Base-by-base conservation (phyloP, 2,329 filamentous ascomycete genomes). In the Cordyceps javanica region DNA sequence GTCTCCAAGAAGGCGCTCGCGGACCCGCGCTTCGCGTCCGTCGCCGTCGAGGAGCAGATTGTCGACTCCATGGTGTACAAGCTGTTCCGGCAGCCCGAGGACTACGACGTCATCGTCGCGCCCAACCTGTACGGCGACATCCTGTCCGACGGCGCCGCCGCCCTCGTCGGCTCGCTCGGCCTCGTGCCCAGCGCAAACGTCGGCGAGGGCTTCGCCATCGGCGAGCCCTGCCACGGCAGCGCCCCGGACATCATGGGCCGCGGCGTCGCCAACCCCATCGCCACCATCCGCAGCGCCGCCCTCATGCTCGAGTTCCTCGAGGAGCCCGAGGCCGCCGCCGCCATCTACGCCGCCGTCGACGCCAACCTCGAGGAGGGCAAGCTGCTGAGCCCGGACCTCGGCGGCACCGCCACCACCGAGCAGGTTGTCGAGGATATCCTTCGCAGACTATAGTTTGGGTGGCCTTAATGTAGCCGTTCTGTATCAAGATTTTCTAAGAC, bases 11-110 rank as follows among this genome's bases (percentile, higher is more conserved):
- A 80, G 30, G 90, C 90, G 4, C 85, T 97, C 9, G 80, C 85
- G 28, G 79, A 80, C 53, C 65, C 81, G 13, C 80, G 77, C 63
- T 97, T 90, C 77, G 73, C 65, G 60, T 74, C 73, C 52, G 77
- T 96, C 55, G 75, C 76, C 42, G 80, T 97, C 56, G 94, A 97
- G 75, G 94, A 97, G 81, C 94, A 99, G 78, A 99, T 99, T 66
- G 93, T 99, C 62, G 94, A 99, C 76, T 93, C 88, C 61, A 99
- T 99, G 94, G 91, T 97, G 59, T 97, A 97, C 85, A 97, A 97
- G 81, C 88, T 99, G 58, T 97, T 97, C 86, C 90, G 93, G 61
- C 91, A 97, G 75, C 94, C 94, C 44, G 82, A 88, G 68, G 88
- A 88, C 69, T 99, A 97, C 84, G 94, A 99, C 72, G 93, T 97